phyloP scores from a whole-genome alignment of 139 green algal species.

The Spirogloea muscicola region DNA sequence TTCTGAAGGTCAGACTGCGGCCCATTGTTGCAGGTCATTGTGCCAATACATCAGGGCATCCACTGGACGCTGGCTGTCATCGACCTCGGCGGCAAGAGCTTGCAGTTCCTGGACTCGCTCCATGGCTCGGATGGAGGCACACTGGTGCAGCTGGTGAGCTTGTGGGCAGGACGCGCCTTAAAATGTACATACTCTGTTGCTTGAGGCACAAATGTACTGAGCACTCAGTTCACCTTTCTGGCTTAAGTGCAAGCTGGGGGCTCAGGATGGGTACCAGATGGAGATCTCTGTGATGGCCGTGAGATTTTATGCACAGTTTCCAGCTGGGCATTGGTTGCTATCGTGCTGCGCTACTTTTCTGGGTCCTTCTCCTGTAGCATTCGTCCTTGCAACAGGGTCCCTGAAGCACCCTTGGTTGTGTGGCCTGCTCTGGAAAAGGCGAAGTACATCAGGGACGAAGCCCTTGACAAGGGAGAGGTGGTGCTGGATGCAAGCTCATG shows the following conservation, averaged over 20 bases:
- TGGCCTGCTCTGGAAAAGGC: slow-evolving; percentile 9
- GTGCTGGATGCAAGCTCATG: slow-evolving; percentile 47
- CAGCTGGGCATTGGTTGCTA: too few species aligned
- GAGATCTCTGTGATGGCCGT: too few species aligned
- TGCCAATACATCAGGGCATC: slow-evolving; percentile 50
- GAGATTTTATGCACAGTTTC: too few species aligned
- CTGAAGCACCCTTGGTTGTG: background rate
- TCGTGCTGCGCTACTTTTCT: too few species aligned
- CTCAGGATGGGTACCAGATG: too few species aligned
- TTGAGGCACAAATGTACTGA: too few species aligned
- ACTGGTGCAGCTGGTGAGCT: slow-evolving; percentile 46
- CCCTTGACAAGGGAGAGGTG: slow-evolving; percentile 42
- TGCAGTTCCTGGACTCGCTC: slow-evolving; percentile 55
- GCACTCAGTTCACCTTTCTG: too few species aligned
- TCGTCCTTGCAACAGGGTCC: background rate
- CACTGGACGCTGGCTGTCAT: slow-evolving; percentile 57
- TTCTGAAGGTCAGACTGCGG: too few species aligned
- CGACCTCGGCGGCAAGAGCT: slow-evolving; percentile 41
- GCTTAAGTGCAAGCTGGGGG: too few species aligned
- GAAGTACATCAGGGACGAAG: slow-evolving; percentile 49
- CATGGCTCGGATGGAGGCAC: slow-evolving; percentile 15
- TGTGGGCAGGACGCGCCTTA: too few species aligned
- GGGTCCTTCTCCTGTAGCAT: too few species aligned
- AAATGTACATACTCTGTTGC: too few species aligned
- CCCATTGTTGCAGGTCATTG: slow-evolving; percentile 45